Evolutionary conservation across 129 eudicot species (phyloP).

Genomic region (Sambucus nigra): DNA sequence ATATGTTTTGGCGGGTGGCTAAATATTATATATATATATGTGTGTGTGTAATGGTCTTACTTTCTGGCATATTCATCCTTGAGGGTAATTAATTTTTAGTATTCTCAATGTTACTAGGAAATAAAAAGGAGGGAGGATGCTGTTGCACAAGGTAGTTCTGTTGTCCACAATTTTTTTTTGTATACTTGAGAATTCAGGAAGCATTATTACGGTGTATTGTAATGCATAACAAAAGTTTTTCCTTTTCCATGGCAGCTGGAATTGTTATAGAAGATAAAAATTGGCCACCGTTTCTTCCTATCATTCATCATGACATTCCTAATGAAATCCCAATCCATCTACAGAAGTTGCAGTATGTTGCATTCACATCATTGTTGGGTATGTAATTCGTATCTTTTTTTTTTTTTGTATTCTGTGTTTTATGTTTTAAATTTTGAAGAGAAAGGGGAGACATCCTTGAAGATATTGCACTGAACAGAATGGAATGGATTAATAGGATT

Average conservation of each 20-base stretch:
- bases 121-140: constrained; percentile 90
- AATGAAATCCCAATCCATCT: constrained; percentile 90
- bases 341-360: constrained; percentile 86
- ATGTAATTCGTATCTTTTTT: constrained; percentile 16
- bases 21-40: too few relatives aligned
- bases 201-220: neutral
- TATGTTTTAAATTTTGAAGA: neutral
- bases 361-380: constrained; percentile 82
- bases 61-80: neutral
- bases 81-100: neutral
- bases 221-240: constrained; percentile 2
- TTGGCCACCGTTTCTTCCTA: constrained; percentile 95
- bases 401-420: neutral
- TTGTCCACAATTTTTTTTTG: neutral
- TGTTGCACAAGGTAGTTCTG: constrained; percentile 50
- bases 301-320: constrained; percentile 86
- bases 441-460: too few relatives aligned
- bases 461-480: neutral
- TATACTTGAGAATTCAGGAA: neutral
- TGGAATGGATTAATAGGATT: neutral
- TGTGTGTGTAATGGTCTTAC: neutral
- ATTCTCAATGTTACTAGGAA: constrained; percentile 40
- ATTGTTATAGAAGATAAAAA: constrained; percentile 74
- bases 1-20: too few relatives aligned
- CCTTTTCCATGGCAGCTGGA: constrained; percentile 63